Base-by-base conservation (phyloP, 2,329 filamentous ascomycete genomes). In the Fusarium avenaceum region DNA sequence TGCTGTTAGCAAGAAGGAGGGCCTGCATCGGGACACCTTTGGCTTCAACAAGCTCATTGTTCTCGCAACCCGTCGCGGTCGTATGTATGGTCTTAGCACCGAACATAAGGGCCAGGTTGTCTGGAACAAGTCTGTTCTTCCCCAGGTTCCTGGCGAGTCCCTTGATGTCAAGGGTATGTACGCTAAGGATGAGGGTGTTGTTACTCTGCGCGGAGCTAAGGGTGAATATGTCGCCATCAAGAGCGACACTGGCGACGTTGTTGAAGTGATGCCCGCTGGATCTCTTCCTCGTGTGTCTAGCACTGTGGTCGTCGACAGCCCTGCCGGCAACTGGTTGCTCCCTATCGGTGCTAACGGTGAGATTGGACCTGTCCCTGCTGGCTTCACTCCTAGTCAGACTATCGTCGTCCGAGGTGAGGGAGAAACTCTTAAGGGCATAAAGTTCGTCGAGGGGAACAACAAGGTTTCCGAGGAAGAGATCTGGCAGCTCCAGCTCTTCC, bases 21-120 rank as follows among this genome's bases (percentile, higher is more conserved):
- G 83, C 8, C 81, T 90, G n/a, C 80, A 83, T 19, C 85, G 89
- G 17, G 92, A 96, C 73, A 88, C 85, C 39, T 98, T 98, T 77
- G 95, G 95, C 6, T 95, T 97, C 79, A 90, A 92, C 77, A 97
- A 97, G 79, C 82, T 95, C 32, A 87, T 94, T 7, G 84, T 97
- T 58, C 83, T 97, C 50, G 94, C 91, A 7, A 97, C 94, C 3
- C 85, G 88, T 55, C 90, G 89, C 57, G 94, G 94, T 15, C 90
- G 92, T 68, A 81, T 98, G 19, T 91, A 94, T 69, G 93, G 90
- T 4, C 82, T 99, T 20, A 90, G 97, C 77, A 88, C 90, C 33
- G 92, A 90, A 24, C 90, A 89, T 61, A 85, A 90, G 14, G 94
- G 94, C 6, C 85, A 85, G 35, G 82, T 97, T 11, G 79, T 92